phyloP scores from a whole-genome alignment of 192 early-diverging fungal species.

The Coemansia sp. region DNA sequence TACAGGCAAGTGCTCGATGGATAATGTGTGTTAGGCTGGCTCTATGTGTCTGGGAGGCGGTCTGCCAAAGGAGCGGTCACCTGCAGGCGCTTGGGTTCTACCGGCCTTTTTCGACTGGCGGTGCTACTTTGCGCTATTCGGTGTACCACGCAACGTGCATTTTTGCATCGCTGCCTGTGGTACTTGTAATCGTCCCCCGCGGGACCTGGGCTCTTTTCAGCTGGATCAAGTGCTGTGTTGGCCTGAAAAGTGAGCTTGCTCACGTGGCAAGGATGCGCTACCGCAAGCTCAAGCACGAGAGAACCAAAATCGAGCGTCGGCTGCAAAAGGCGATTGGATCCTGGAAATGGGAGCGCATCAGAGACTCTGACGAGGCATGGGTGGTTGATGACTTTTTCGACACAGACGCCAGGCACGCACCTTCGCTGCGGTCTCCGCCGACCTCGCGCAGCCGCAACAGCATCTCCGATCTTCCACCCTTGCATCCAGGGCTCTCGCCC shows the following conservation, averaged over 20 bases:
- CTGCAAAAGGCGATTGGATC: conserved; percentile 42
- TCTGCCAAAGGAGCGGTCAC: conserved; percentile 13
- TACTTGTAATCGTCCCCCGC: conserved; percentile 37
- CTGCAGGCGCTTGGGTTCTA: conserved; percentile 31
- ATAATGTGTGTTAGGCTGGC: conserved; percentile 1
- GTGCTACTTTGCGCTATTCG: conserved; percentile 41
- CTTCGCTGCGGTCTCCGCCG: conserved; percentile 1
- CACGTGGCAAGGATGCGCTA: conserved; percentile 21
- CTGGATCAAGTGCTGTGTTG: conserved; percentile 42
- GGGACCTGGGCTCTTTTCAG: conserved; percentile 50
- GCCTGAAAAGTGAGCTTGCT: conserved; percentile 30
- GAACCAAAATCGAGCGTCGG: conserved; percentile 25
- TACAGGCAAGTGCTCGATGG: conserved; percentile 29
- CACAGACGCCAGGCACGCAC: not conserved
- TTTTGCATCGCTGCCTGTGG: conserved; percentile 36
- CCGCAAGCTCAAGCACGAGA: conserved; percentile 22
- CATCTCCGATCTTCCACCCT: conserved; percentile 21
- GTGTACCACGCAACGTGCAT: conserved; percentile 32
- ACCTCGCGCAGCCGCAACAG: conserved; percentile 8
- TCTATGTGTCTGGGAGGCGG: conserved; percentile 24
- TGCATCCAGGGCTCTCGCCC: conserved; percentile 27
- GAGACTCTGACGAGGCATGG: conserved; percentile 16
- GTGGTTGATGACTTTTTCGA: conserved; percentile 8
- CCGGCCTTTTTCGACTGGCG: conserved; percentile 19
- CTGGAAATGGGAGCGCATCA: conserved; percentile 42